Percentiles rank a stretch among this genome's conserved stretches.
phyloP scores from a whole-genome alignment of 2,329 filamentous ascomycete species.

The Diaporthe sp. region DNA sequence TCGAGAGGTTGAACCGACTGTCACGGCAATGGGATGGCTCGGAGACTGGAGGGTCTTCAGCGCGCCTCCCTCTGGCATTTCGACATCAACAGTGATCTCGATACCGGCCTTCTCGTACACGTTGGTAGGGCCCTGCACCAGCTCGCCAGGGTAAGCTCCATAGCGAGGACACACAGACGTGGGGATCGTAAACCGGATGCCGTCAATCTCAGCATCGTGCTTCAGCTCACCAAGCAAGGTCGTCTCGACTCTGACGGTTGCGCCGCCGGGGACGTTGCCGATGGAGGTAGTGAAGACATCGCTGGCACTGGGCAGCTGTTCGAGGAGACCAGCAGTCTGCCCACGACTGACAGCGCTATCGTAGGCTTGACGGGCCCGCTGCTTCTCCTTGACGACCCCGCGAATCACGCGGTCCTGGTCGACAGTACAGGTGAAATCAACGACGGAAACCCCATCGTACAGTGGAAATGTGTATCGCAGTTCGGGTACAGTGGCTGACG shows the following conservation, averaged over 20 bases:
- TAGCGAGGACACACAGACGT: constrained; percentile 77
- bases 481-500: not conserved
- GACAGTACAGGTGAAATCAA: not conserved
- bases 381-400: not conserved
- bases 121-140: constrained; percentile 42
- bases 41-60: not conserved
- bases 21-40: not conserved
- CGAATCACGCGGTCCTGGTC: not conserved
- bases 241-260: constrained; percentile 71
- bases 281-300: constrained; percentile 79
- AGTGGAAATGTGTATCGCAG: not conserved
- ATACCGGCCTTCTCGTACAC: not conserved
- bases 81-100: not conserved
- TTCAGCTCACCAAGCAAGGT: constrained; percentile 79
- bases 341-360: constrained; percentile 50
- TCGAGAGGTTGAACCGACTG: not conserved
- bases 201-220: constrained; percentile 77
- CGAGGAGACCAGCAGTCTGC: constrained; percentile 74
- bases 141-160: constrained; percentile 59
- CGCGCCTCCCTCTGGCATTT: not conserved
- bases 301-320: constrained; percentile 69
- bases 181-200: constrained; percentile 77
- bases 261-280: constrained; percentile 74
- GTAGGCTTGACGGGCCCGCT: not conserved
- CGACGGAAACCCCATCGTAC: not conserved